Conservation (phyloP, 352 stramenopile species). For the Peronospora belbahrii region DNA sequence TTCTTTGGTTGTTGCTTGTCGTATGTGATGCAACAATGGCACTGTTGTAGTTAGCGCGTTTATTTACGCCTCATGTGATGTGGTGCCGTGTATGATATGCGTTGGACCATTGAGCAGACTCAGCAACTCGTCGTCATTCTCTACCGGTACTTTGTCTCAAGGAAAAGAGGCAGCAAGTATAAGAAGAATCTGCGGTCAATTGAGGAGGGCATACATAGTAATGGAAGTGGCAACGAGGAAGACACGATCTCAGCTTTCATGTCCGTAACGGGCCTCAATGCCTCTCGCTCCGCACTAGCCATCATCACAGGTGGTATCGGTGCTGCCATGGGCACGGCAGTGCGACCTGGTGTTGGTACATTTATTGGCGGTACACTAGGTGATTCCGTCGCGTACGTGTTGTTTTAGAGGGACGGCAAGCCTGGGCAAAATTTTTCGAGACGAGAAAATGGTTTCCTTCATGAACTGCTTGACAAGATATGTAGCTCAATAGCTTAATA, state of each 20-base stretch:
- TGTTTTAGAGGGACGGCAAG: constrained; percentile 30
- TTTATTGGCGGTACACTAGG: constrained; percentile 70
- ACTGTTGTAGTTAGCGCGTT: too few species aligned
- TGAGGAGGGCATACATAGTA: constrained; percentile 27
- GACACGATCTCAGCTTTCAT: constrained; percentile 34
- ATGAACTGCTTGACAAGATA: constrained; percentile 2
- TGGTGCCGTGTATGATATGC: constrained; percentile 1
- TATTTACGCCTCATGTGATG: neutral
- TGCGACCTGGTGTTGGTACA: constrained; percentile 69
- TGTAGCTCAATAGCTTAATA: too few species aligned
- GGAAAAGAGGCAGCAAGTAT: constrained; percentile 31
- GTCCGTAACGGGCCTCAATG: constrained; percentile 47
- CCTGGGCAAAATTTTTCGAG: neutral
- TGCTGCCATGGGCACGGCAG: constrained; percentile 56
- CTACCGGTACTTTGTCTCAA: constrained; percentile 47
- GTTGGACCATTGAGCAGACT: constrained; percentile 27
- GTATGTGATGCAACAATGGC: neutral
- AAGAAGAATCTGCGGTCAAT: constrained; percentile 32
- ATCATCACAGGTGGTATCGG: constrained; percentile 64
- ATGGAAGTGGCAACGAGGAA: constrained; percentile 28
- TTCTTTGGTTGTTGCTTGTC: neutral
- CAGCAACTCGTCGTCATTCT: constrained; percentile 66
- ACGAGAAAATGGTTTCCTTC: constrained; percentile 11
- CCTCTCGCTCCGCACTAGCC: constrained; percentile 48
- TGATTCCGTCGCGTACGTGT: constrained; percentile 72